phyloP scores from a whole-genome alignment of 2,329 filamentous ascomycete genomes.

The Phyllosticta paracitricarpa region DNA sequence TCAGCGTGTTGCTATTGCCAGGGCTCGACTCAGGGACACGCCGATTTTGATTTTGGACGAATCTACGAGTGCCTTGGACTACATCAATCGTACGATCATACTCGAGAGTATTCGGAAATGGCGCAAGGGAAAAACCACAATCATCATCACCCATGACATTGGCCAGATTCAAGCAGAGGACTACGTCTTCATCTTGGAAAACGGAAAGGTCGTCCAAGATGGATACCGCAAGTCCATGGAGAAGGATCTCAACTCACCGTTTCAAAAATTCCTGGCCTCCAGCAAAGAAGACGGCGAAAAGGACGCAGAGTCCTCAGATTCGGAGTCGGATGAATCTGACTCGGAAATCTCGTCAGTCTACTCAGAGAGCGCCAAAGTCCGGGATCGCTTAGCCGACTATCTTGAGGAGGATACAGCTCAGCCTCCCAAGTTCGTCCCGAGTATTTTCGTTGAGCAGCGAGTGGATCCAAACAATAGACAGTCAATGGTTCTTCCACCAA shows the following conservation, averaged over 20 bases:
- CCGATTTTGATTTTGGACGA: constrained; percentile 82
- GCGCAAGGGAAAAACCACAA: constrained; percentile 73
- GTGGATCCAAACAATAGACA: constrained; percentile 5
- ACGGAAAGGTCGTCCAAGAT: constrained; percentile 56
- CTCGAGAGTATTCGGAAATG: constrained; percentile 68
- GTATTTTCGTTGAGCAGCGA: constrained; percentile 6
- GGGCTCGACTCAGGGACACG: constrained; percentile 66
- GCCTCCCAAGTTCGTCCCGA: constrained; percentile 1
- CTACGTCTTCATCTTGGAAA: constrained; percentile 70
- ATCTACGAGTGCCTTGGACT: constrained; percentile 75
- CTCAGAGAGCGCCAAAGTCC: not conserved
- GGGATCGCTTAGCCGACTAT: constrained; percentile 3
- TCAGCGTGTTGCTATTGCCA: constrained; percentile 70
- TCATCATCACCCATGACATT: constrained; percentile 87
- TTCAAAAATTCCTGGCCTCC: constrained; percentile 29
- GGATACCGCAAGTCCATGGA: constrained; percentile 53
- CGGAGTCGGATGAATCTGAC: not conserved
- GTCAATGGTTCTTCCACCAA: constrained; percentile 7
- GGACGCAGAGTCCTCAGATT: not conserved
- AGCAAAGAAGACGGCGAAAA: constrained; percentile 1
- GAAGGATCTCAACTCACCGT: constrained; percentile 33
- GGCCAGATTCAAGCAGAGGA: constrained; percentile 63
- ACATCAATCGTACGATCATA: constrained; percentile 55
- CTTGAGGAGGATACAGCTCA: not conserved
- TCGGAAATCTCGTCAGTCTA: not conserved